Conservation (phyloP, 257 asterid species). For the Jacaranda mimosifolia region DNA sequence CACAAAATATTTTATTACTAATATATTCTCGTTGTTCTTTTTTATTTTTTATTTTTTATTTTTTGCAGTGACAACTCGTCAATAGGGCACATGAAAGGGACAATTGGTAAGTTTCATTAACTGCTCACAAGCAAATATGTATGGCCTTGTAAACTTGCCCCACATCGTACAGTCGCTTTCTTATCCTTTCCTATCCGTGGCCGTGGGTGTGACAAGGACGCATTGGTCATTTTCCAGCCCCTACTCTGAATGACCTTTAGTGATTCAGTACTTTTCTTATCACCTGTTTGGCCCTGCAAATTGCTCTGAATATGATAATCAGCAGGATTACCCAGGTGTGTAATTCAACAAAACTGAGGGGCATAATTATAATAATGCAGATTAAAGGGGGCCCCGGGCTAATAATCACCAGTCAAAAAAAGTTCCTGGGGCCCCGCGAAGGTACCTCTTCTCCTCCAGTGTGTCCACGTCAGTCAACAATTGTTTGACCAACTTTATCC, state of each 20-base stretch:
- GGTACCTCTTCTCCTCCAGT: background rate
- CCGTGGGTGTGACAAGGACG: background rate
- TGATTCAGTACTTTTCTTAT: background rate
- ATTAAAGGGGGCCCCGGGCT: background rate
- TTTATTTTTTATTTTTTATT: too few species aligned
- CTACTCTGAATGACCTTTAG: background rate
- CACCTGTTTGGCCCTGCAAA: background rate
- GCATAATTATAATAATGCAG: conserved; percentile 18
- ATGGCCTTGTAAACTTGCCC: background rate
- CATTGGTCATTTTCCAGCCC: background rate
- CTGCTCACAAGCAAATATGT: background rate
- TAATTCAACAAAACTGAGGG: conserved; percentile 27
- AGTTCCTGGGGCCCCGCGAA: conserved; percentile 16
- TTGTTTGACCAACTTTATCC: conserved; percentile 40
- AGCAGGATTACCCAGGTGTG: background rate
- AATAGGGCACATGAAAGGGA: background rate
- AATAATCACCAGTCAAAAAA: conserved; percentile 29
- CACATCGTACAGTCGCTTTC: background rate
- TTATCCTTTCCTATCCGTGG: background rate
- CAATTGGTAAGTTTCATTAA: background rate
- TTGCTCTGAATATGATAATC: background rate
- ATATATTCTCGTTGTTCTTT: too few species aligned
- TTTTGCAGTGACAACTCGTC: too few species aligned
- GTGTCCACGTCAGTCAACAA: conserved; percentile 34
- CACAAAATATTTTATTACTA: too few species aligned